phyloP scores from a whole-genome alignment of 116 monocot species.

The Iris pallida region DNA sequence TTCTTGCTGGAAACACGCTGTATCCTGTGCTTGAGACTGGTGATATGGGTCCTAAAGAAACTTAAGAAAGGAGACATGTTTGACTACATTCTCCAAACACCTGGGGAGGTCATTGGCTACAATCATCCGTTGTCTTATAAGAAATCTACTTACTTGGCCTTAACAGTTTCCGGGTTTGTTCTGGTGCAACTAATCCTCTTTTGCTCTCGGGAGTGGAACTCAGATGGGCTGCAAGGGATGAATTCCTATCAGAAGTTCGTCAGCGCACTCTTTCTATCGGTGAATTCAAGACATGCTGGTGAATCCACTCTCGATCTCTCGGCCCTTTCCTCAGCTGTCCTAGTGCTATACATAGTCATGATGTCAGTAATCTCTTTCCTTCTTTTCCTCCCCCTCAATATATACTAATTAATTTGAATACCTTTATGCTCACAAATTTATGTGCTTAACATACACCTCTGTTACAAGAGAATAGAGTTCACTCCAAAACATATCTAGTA shows the following conservation, averaged over 20 bases:
- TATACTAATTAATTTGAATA: background rate
- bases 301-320: conserved; percentile 47
- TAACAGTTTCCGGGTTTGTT: conserved; percentile 15
- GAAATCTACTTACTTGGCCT: background rate
- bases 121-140: background rate
- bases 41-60: conserved; percentile 19
- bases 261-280: conserved; percentile 42
- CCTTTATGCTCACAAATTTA: no score
- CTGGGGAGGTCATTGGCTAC: background rate
- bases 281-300: conserved; percentile 53
- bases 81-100: conserved; percentile 14
- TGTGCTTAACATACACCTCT: no score
- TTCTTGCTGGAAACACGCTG: conserved; percentile 48
- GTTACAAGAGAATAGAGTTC: no score
- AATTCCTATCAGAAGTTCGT: conserved; percentile 39
- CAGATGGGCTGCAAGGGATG: conserved; percentile 31
- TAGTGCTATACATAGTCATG: conserved; percentile 47
- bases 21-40: conserved; percentile 37
- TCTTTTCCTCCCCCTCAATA: background rate
- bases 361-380: conserved; percentile 23
- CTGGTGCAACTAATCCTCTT: conserved; percentile 11
- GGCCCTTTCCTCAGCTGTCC: conserved; percentile 33
- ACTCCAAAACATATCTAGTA: background rate
- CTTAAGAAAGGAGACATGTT: conserved; percentile 17
- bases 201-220: conserved; percentile 46